phyloP scores from a whole-genome alignment of 108 stramenopile genomes.

The Mediolabrus comicus region DNA sequence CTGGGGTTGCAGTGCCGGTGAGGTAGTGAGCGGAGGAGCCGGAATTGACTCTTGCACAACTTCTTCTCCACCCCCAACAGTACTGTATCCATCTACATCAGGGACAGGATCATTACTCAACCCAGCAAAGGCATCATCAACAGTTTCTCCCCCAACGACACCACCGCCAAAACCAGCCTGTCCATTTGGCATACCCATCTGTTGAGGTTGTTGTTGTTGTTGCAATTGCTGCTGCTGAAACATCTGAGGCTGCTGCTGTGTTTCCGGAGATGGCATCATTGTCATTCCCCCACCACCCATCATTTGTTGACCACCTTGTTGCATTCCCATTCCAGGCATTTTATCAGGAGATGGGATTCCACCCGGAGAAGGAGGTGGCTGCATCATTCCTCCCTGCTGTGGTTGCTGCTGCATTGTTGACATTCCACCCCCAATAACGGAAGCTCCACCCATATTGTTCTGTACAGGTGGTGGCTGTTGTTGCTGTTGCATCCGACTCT shows the following conservation, averaged over 20 bases:
- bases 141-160: constrained; percentile 50
- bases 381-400: not conserved
- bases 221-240: not conserved
- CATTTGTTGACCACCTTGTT: not conserved
- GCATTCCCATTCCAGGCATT: constrained; percentile 7
- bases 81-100: constrained; percentile 26
- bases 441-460: not conserved
- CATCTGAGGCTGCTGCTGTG: constrained; percentile 4
- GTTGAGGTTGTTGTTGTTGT: constrained; percentile 20
- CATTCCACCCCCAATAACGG: not conserved
- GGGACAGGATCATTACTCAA: constrained; percentile 37
- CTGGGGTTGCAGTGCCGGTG: constrained; percentile 6
- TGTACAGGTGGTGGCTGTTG: constrained; percentile 5
- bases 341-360: constrained; percentile 25
- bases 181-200: constrained; percentile 2
- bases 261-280: constrained; percentile 6
- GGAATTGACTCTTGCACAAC: constrained; percentile 1
- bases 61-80: constrained; percentile 13
- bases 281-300: not conserved
- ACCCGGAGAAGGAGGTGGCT: constrained; percentile 1
- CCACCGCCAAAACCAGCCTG: constrained; percentile 11
- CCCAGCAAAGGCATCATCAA: constrained; percentile 86
- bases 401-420: constrained; percentile 9
- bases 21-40: constrained; percentile 9
- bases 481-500: constrained; percentile 51